These are phyloP conservation scores for Boechera divaricarpa DNA, from an alignment of 345 rosid genomes.

Conservation along the genomic window DNA sequence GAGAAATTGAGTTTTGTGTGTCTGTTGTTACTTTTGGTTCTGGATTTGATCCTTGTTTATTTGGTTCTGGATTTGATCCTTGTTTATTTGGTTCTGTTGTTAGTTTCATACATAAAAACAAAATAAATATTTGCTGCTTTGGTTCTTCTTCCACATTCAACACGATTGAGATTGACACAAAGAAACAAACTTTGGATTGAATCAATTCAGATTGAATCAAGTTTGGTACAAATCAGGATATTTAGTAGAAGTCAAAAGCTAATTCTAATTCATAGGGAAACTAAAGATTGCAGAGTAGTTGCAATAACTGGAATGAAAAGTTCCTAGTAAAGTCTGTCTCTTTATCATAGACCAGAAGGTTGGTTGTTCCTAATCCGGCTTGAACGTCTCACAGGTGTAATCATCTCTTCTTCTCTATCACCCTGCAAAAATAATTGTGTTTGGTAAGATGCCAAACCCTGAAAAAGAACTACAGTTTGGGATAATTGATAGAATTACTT, in stretches of 20 bases:
- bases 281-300: constrained; percentile 41
- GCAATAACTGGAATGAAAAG: constrained; percentile 26
- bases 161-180: not conserved
- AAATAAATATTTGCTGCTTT: constrained; percentile 13
- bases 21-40: constrained; percentile 4
- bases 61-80: not conserved
- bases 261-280: not conserved
- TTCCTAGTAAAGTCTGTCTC: not conserved
- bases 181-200: not conserved
- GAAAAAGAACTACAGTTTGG: too few relatives aligned
- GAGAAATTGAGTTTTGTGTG: constrained; percentile 48
- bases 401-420: constrained; percentile 52
- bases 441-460: too few relatives aligned
- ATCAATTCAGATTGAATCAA: constrained; percentile 10
- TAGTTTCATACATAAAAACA: not conserved
- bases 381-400: constrained; percentile 88
- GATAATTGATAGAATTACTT: constrained; percentile 31
- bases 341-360: constrained; percentile 53
- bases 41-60: constrained; percentile 12
- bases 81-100: not conserved
- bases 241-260: not conserved
- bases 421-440: constrained; percentile 43
- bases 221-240: constrained; percentile 8
- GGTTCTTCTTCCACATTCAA: not conserved
- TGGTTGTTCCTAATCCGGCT: constrained; percentile 64